Evolutionary conservation across 352 stramenopile genomes (phyloP).

Genomic region (Aphanomyces cochlioides): DNA sequence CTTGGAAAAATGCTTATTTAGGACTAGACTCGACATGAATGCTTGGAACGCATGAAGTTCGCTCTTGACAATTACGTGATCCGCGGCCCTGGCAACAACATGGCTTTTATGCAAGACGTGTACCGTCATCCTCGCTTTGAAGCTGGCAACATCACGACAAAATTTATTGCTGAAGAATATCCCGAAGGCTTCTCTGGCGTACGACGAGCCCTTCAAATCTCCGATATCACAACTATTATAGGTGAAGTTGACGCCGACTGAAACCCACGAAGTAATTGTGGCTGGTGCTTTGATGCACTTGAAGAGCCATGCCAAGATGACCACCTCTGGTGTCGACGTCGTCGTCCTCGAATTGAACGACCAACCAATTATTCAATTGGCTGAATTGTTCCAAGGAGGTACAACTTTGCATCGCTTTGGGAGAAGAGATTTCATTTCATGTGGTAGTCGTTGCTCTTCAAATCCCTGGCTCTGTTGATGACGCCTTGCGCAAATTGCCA

Average conservation of each 20-base stretch:
- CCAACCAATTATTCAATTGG: background rate
- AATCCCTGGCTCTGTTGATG: background rate
- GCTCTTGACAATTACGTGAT: slow-evolving; percentile 95
- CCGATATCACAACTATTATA: too few relatives aligned
- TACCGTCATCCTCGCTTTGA: slow-evolving; percentile 88
- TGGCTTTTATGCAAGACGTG: slow-evolving; percentile 92
- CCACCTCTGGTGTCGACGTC: background rate
- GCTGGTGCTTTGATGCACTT: slow-evolving; percentile 73
- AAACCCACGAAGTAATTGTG: slow-evolving; percentile 72
- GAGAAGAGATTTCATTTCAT: background rate
- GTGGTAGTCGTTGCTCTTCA: background rate
- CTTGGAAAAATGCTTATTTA: slow-evolving; percentile 5
- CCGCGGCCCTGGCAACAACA: slow-evolving; percentile 92
- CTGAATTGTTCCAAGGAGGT: slow-evolving; percentile 8
- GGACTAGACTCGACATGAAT: slow-evolving; percentile 56
- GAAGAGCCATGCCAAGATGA: slow-evolving; percentile 35
- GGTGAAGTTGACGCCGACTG: slow-evolving; percentile 47
- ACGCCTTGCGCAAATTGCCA: background rate
- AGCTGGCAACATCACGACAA: slow-evolving; percentile 93
- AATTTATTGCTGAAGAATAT: slow-evolving; percentile 96
- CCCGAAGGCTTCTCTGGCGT: slow-evolving; percentile 90
- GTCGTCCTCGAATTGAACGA: background rate
- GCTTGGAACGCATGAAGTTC: slow-evolving; percentile 78
- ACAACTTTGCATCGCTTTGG: background rate
- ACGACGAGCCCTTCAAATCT: too few relatives aligned